Evolutionary conservation across 2,329 filamentous ascomycete genomes (phyloP), one percentile per base, ranked within the genome.

Genomic region (Stromatinia cepivora): DNA sequence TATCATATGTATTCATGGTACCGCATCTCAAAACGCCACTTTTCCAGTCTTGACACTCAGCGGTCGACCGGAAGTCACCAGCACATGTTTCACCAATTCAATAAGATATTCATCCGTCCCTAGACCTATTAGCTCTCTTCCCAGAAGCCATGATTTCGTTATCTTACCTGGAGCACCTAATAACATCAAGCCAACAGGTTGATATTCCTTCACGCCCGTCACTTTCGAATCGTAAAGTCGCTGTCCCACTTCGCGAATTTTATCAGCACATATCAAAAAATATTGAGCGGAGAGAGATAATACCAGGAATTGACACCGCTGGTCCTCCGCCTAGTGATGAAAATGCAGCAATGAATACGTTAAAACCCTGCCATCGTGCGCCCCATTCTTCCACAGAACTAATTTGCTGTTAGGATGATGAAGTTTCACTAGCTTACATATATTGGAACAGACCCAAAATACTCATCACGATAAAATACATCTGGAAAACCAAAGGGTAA

Each of bases 361-460:
- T 70, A n/a, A 69, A 74, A 8, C 73, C 73, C 64, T 75, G 73
- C 73, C 72, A 74, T 11, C 28, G 64, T n/a, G 66, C 62, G 2
- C 70, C 70, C 4, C 52, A 56, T 57, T 73, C 65, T 34, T 71
- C 67, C 4, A 70, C n/a, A 4, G 68, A 59, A 25, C 31, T 56
- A 39, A 1, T 13, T 11, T 4, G 2, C 4, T 4, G 10, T 59
- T 36, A 53, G 28, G 7, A 54, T 4, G 8, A 20, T 4, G 10
- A 11, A 1, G n/a, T n/a, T 9, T 25, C 1, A 42, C 3, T 0
- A 15, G 28, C 4, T 25, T 13, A 20, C n/a, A 8, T 25, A 52
- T 3, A 4, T 6, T 0, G 11, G 8, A 28, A 57, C 53, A 25
- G 1, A 69, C 64, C 62, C 69, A 22, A 50, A 54, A 54, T 65